Evolutionary conservation across 1,284 basidiomycete genomes (phyloP), one percentile per base, ranked within the genome.

Genomic region (Microbotryum intermedium): DNA sequence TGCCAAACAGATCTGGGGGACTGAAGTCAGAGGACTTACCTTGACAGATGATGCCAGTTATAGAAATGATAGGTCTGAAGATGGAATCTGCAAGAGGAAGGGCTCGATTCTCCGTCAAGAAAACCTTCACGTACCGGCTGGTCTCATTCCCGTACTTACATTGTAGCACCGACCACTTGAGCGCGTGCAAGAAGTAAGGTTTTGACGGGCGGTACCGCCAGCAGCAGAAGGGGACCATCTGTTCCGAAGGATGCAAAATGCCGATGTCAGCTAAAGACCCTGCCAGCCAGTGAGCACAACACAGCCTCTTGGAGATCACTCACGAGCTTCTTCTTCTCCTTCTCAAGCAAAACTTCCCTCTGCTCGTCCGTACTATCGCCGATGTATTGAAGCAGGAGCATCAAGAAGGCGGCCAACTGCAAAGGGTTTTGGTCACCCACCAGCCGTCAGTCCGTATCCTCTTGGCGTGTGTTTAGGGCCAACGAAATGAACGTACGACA

Each of bases 181-280:
- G 74, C 0, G 88, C 85, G 72, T 90, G 86, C 84, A 91, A 86
- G 73, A 92, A 92, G 75, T 92, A 90, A 0, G 85, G 79, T 83
- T 91, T 92, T 10, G 86, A 87, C 0, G 88, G 86, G 43, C 88
- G 77, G 73, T 85, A 90, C 67, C 86, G 78, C 82, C 83, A 86
- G 68, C 77, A 85, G 70, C 84, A 86, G 69, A 87, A 82, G 83
- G 86, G 53, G 26, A 56, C 46, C 28, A 7, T 21, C 6, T n/a
- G 9, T 21, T 29, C 21, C 7, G 13, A 18, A 30, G 29, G 29
- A 10, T 30, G 5, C 9, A 30, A 11, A 30, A 20, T 13, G 6
- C 1, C 29, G 4, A 50, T 6, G 49, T 11, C 18, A 13, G 16
- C 47, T 29, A 10, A 4, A 5, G 23, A n/a, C 16, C n/a, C 6